A percentile compares a stretch with the other conserved stretches of the same genome.
Evolutionary conservation across 1,284 basidiomycete genomes (phyloP).

Genomic region (Trichosporon sp.): DNA sequence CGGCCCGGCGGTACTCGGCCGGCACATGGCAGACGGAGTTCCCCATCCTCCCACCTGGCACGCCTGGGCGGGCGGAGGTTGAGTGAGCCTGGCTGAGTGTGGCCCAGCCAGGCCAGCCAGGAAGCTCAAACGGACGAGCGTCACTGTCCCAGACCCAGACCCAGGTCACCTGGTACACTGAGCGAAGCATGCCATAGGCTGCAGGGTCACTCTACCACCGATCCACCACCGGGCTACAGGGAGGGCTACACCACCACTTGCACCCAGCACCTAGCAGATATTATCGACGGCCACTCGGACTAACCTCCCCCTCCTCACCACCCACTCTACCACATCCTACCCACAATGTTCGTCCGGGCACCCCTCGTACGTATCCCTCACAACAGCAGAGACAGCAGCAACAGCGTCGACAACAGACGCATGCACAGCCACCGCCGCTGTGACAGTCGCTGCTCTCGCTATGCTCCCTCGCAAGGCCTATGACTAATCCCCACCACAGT

Average conservation of each 20-base stretch:
- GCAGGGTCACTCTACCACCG: background rate
- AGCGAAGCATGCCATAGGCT: background rate
- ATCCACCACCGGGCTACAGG: background rate
- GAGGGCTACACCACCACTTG: background rate
- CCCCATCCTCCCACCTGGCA: background rate
- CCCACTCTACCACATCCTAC: background rate
- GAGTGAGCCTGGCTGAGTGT: too few species aligned
- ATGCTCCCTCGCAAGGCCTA: background rate
- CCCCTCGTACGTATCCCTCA: slow-evolving; percentile 28
- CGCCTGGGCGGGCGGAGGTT: too few species aligned
- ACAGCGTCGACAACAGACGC: background rate
- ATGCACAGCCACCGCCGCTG: background rate
- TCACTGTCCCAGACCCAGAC: too few species aligned
- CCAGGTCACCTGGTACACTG: background rate
- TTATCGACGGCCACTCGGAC: background rate
- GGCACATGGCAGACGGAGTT: slow-evolving; percentile 3
- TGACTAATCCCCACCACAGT: slow-evolving; percentile 20
- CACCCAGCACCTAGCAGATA: background rate
- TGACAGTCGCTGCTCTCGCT: background rate
- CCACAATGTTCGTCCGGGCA: slow-evolving; percentile 30
- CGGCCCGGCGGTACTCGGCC: slow-evolving; percentile 13
- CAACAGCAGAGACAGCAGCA: too few species aligned
- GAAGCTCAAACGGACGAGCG: too few species aligned
- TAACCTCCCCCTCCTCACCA: slow-evolving; percentile 1
- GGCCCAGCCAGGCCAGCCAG: background rate